Evolutionary conservation across 1,284 basidiomycete species (phyloP).

Genomic region (Abortiporus biennis): DNA sequence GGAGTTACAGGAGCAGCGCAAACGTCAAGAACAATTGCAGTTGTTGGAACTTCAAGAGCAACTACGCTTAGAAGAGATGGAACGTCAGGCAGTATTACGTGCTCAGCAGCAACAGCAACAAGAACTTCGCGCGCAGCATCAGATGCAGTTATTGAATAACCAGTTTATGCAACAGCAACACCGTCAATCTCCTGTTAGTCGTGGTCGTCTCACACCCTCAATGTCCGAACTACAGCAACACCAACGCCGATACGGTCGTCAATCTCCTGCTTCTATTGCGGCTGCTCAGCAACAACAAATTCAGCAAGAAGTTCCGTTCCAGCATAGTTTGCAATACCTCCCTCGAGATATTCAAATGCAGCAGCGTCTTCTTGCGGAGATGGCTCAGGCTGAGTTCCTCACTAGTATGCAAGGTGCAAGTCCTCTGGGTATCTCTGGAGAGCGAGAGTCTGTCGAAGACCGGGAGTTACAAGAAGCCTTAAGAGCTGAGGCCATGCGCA

Average conservation of each 20-base stretch:
- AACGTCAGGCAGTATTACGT: constrained; percentile 49
- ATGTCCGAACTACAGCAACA: constrained; percentile 26
- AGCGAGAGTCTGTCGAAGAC: constrained; percentile 18
- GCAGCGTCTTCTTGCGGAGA: constrained; percentile 64
- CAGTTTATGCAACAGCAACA: constrained; percentile 6
- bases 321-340: constrained; percentile 42
- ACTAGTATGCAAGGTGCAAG: constrained; percentile 49
- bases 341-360: constrained; percentile 65
- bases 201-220: constrained; percentile 6
- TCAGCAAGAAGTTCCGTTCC: constrained; percentile 29
- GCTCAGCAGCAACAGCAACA: constrained; percentile 38
- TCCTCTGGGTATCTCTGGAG: constrained; percentile 29
- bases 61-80: constrained; percentile 50
- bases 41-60: constrained; percentile 24
- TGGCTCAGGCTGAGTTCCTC: constrained; percentile 63
- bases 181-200: constrained; percentile 15
- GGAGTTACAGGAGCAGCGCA: constrained; percentile 54
- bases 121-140: constrained; percentile 35
- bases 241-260: constrained; percentile 35
- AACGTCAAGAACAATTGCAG: constrained; percentile 31
- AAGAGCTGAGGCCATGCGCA: constrained; percentile 72
- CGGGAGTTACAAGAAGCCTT: constrained; percentile 62
- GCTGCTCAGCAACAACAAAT: constrained; percentile 25
- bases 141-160: constrained; percentile 36
- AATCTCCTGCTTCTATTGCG: constrained; percentile 41